A percentile compares a stretch with the other conserved stretches of the same genome.
Conservation (phyloP, 371 early-diverging fungal species). For the Mortierella sp. region DNA sequence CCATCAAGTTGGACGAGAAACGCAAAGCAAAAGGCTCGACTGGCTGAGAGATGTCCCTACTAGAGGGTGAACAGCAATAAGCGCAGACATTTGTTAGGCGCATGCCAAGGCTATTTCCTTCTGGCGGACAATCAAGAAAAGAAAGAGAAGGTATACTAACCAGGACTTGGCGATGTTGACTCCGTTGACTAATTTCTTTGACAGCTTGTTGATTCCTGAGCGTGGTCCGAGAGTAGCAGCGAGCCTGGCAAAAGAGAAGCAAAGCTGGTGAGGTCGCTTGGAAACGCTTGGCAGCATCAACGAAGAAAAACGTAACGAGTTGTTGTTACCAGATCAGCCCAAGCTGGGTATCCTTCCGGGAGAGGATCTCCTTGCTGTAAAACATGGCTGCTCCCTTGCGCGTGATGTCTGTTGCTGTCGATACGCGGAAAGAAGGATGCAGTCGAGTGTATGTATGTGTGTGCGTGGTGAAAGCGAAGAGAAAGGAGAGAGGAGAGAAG, state of each 20-base stretch:
- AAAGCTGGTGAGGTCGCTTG: background rate
- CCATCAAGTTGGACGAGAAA: slow-evolving; percentile 67
- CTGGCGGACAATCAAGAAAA: background rate
- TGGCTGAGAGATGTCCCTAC: slow-evolving; percentile 61
- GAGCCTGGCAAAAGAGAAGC: slow-evolving; percentile 41
- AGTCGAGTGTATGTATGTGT: too few species aligned
- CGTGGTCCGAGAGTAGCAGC: slow-evolving; percentile 62
- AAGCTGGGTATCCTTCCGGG: slow-evolving; percentile 48
- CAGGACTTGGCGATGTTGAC: slow-evolving; percentile 61
- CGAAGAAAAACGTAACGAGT: background rate
- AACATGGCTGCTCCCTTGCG: slow-evolving; percentile 29
- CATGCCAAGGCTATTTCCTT: background rate
- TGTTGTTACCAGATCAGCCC: slow-evolving; percentile 47
- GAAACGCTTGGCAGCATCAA: too few species aligned
- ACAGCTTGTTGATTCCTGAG: slow-evolving; percentile 54
- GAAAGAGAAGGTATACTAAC: slow-evolving; percentile 20
- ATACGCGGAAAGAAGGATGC: too few species aligned
- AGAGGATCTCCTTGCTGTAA: slow-evolving; percentile 54
- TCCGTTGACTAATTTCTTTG: slow-evolving; percentile 58
- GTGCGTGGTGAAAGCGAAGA: too few species aligned
- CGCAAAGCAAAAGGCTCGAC: slow-evolving; percentile 70
- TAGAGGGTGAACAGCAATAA: background rate
- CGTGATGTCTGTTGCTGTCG: too few species aligned
- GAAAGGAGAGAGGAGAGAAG: too few species aligned
- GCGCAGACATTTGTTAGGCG: background rate